Conservation (phyloP, 2,329 filamentous ascomycete genomes). For the Monosporascus sp. region DNA sequence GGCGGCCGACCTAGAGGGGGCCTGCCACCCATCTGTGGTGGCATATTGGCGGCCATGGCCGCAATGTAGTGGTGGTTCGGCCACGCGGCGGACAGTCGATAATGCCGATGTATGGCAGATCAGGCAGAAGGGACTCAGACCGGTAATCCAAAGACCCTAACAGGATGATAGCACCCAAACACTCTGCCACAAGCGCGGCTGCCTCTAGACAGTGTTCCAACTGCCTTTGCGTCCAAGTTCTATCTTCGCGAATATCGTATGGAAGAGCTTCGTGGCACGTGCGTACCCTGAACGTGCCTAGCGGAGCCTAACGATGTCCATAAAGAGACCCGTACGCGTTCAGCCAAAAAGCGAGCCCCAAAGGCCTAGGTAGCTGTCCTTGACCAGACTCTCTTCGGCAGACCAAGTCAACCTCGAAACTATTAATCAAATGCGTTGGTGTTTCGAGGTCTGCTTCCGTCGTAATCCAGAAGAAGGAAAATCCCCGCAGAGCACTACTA, state of each 20-base stretch:
- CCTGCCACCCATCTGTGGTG: constrained; percentile 49
- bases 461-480: background rate
- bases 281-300: constrained; percentile 5
- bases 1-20: constrained; percentile 40
- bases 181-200: background rate
- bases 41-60: constrained; percentile 58
- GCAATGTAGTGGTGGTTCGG: constrained; percentile 22
- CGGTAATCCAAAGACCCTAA: background rate
- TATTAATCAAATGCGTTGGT: too few relatives aligned
- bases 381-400: too few relatives aligned
- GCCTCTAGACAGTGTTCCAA: background rate
- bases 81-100: constrained; percentile 7
- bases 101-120: background rate
- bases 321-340: constrained; percentile 6
- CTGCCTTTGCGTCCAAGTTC: background rate
- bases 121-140: background rate
- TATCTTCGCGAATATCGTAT: background rate
- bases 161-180: background rate
- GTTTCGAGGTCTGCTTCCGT: too few relatives aligned
- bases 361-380: background rate
- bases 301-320: constrained; percentile 12
- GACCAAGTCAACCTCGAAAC: too few relatives aligned
- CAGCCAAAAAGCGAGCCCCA: background rate
- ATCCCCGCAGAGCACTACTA: background rate
- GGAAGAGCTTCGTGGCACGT: background rate